Percentiles rank a stretch among this genome's conserved stretches.
These are phyloP conservation scores for Phytophthora tentaculata DNA, from an alignment of 352 stramenopile genomes.

Conservation along the genomic window DNA sequence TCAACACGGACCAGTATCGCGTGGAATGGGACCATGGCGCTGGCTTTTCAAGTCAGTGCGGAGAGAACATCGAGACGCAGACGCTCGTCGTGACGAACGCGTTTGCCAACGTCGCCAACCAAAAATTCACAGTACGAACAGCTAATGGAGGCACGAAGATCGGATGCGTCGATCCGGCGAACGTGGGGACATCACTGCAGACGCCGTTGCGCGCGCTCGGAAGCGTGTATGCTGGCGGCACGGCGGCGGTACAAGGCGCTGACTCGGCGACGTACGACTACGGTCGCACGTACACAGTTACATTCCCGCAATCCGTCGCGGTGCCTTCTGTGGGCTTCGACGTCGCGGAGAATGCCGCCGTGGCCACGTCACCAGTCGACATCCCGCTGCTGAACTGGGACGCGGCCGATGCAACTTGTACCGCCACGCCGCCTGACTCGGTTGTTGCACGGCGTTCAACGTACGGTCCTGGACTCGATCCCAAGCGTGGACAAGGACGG, in stretches of 20 bases:
- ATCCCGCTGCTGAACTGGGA: constrained; percentile 51
- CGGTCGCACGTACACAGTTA: constrained; percentile 68
- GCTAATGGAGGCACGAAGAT: constrained; percentile 7
- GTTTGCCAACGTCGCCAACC: not conserved
- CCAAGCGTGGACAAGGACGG: constrained; percentile 54
- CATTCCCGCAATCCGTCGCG: constrained; percentile 57
- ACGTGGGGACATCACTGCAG: constrained; percentile 9
- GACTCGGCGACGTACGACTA: constrained; percentile 71
- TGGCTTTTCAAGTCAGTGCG: constrained; percentile 86
- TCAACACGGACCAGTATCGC: constrained; percentile 79
- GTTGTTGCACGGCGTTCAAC: constrained; percentile 37
- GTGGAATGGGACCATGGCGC: constrained; percentile 95
- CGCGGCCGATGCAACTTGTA: constrained; percentile 31
- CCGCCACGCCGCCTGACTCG: constrained; percentile 19
- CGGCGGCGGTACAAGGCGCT: constrained; percentile 52
- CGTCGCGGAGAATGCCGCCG: constrained; percentile 29
- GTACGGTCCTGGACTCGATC: constrained; percentile 67
- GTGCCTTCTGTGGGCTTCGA: constrained; percentile 13
- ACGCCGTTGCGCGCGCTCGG: constrained; percentile 32
- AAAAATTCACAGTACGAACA: constrained; percentile 22
- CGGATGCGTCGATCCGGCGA: constrained; percentile 12
- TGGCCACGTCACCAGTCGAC: constrained; percentile 45
- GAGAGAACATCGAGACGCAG: constrained; percentile 76
- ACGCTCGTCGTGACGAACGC: constrained; percentile 45
- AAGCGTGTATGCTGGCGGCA: constrained; percentile 35